Conservation (phyloP, 345 rosid species). For the Cardiospermum halicacabum region DNA sequence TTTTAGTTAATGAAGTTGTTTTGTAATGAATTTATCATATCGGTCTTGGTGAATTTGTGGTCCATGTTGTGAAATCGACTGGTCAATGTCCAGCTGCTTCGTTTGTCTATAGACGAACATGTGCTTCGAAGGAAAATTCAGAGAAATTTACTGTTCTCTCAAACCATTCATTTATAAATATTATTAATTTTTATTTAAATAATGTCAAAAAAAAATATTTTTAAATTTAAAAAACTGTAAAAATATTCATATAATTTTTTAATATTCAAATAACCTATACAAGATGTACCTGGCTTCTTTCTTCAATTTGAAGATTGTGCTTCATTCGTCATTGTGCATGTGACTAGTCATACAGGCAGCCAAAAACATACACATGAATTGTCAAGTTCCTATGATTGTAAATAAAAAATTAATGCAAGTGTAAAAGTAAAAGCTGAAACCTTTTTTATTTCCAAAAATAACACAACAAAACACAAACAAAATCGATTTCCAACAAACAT, state of each 20-base stretch:
- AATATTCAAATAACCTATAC: too few species aligned
- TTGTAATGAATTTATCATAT: too few species aligned
- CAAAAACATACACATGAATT: too few species aligned
- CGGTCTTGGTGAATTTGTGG: background rate
- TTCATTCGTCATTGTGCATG: background rate
- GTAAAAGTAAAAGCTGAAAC: background rate
- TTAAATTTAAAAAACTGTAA: too few species aligned
- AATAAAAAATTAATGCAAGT: background rate
- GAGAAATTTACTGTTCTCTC: background rate
- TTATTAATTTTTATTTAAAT: too few species aligned
- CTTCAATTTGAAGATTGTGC: background rate
- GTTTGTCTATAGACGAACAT: background rate
- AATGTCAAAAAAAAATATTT: too few species aligned
- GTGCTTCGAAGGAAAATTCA: background rate
- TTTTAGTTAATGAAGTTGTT: too few species aligned
- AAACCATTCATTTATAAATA: too few species aligned
- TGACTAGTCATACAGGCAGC: conserved; percentile 9
- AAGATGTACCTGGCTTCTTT: too few species aligned
- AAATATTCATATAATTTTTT: too few species aligned
- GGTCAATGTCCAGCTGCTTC: background rate
- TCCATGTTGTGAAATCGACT: background rate
- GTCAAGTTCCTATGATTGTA: background rate
- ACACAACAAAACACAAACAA: background rate
- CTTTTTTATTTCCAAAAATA: background rate
- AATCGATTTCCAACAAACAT: background rate